Base-by-base conservation (phyloP, 768 basidiomycete genomes). In the Dendrothele bispora region DNA sequence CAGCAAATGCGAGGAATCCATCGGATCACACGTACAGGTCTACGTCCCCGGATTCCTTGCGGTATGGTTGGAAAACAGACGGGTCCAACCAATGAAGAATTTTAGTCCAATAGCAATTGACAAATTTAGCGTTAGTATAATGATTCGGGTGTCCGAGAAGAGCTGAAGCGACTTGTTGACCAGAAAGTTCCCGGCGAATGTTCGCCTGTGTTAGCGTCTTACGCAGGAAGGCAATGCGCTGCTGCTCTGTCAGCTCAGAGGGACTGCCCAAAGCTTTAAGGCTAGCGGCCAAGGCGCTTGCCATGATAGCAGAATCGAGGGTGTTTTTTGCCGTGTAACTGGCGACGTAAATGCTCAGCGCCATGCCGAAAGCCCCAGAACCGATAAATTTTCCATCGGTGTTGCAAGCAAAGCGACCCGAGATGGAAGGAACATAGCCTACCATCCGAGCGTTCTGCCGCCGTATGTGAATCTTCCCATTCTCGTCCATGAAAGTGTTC, bases 41-140 rank as follows among this genome's bases (percentile, higher is more conserved):
- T n/a, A n/a, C n/a, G n/a, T n/a, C n/a, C n/a, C n/a, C n/a, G n/a
- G n/a, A n/a, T n/a, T n/a, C n/a, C n/a, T n/a, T n/a, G n/a, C n/a
- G n/a, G n/a, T n/a, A n/a, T n/a, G n/a, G n/a, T n/a, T n/a, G n/a
- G n/a, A n/a, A 54, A 4, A 36, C 17, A 3, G 51, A 37, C 66
- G 53, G 46, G 66, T 69, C 14, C 10, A 41, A 5, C 28, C 38
- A 28, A n/a, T 20, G 30, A 18, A 50, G 44, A 29, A 50, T 34
- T 15, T 27, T 24, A 18, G 44, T 10, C 49, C 49, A 50, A 25
- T 47, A 46, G 24, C 10, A 42, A 10, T 7, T 10, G 26, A 24
- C 22, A 25, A 30, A 50, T 36, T 26, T 15, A 4, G 32, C 29
- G 39, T 45, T 29, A 7, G 44, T 46, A 28, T 48, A 48, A 12